Base-by-base conservation (phyloP, 164 flowering plant genomes). In the Nymphaea thermarum region DNA sequence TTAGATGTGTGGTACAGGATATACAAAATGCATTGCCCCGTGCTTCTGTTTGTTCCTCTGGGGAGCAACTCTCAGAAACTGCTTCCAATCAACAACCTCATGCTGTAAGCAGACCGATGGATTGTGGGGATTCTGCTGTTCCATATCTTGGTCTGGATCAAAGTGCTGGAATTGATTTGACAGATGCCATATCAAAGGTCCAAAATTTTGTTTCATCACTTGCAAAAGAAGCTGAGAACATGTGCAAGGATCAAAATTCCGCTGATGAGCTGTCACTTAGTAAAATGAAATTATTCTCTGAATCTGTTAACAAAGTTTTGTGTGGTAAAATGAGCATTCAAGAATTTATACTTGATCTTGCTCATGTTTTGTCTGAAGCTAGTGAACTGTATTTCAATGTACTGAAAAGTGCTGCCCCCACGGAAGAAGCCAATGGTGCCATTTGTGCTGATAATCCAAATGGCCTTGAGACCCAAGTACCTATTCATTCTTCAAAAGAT, bases 291-390 rank as follows among this genome's bases (percentile, higher is more conserved):
- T 73, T 77, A 60, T 87, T 91, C 72, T 85, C 85, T 44, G 74
- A 43, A 62, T 77, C 82, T 55, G 77, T 85, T 62, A 70, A 81
- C 65, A 79, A 81, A 67, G 84, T 79, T 45, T 43, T 85, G 36
- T 62, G 68, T 69, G 62, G 74, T 42, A 69, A 79, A 60, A 72
- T 66, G 62, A 76, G 75, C 76, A 66, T 89, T 80, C 71, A 36
- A 43, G 85, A 86, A 61, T 89, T 88, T 75, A 69, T 95, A 73
- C 66, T 82, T 71, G 82, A 76, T 42, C 91, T 95, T 70, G 86
- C 98, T 72, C 76, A 71, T 76, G 84, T 92, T 64, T 72, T 95
- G 68, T 72, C 75, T 10, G 74, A 81, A 71, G 89, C 82, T 15
- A 75, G 87, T 73, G 84, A 81, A 57, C 78, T 87, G 53, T 80